phyloP scores from a whole-genome alignment of 2,329 filamentous ascomycete genomes.

The Cadophora luteo-olivacea region DNA sequence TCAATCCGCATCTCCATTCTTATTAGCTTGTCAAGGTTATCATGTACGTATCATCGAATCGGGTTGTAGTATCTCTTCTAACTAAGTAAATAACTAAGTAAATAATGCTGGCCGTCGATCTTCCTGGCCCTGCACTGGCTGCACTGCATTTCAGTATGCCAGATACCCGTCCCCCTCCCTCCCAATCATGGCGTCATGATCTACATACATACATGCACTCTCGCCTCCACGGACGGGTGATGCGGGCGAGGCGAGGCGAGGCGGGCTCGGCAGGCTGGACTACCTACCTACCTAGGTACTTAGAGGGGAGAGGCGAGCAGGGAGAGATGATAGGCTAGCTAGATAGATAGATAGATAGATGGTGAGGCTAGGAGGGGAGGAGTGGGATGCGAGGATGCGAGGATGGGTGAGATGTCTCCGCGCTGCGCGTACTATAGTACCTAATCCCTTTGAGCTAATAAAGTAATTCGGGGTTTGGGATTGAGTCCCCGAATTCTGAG shows the following conservation, averaged over 20 bases:
- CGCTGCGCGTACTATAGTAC: background rate
- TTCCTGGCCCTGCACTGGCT: background rate
- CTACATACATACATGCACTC: background rate
- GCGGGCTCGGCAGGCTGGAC: background rate
- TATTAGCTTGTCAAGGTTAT: no score
- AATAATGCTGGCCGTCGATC: background rate
- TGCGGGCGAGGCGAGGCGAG: background rate
- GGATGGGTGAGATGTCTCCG: background rate
- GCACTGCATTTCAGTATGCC: no score
- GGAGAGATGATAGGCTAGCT: no score
- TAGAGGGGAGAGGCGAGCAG: no score
- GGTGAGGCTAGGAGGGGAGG: no score
- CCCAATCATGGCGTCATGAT: conserved; percentile 14
- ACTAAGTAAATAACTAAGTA: no score
- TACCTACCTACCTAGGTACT: no score
- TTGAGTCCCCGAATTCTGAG: background rate
- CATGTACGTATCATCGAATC: background rate
- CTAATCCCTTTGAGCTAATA: no score
- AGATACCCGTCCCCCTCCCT: background rate
- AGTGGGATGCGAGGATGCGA: background rate
- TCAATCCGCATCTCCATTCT: no score
- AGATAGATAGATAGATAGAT: no score
- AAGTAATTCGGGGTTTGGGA: background rate
- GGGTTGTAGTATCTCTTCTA: background rate
- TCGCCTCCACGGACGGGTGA: no score